Evolutionary conservation across 305 asterid species (phyloP).

Genomic region (Fraxinus angustifolia): DNA sequence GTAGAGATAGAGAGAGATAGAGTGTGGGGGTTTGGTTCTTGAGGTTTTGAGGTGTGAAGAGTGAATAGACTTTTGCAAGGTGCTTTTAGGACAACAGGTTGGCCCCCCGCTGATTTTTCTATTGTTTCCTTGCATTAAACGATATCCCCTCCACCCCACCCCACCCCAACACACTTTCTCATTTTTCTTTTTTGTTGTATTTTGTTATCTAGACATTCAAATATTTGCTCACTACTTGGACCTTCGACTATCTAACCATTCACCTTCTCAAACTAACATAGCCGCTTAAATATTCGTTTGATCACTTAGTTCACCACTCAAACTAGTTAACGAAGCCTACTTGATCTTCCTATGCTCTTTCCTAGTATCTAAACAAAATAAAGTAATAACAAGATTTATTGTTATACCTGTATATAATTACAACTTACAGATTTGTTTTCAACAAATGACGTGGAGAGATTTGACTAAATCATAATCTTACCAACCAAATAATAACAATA

Average conservation of each 20-base stretch:
- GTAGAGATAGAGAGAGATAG: neutral
- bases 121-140: slow-evolving; percentile 1
- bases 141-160: neutral
- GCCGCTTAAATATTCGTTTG: neutral
- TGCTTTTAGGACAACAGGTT: slow-evolving; percentile 7
- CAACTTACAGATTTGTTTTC: too few species aligned
- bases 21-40: neutral
- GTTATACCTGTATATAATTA: too few species aligned
- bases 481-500: too few species aligned
- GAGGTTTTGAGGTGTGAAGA: slow-evolving; percentile 20
- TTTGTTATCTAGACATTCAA: neutral
- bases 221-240: neutral
- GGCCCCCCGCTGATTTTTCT: slow-evolving; percentile 13
- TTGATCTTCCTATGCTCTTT: neutral
- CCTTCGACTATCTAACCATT: neutral
- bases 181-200: neutral
- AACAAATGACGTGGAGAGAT: too few species aligned
- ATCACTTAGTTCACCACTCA: neutral
- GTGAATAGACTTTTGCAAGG: slow-evolving; percentile 8
- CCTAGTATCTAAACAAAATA: neutral
- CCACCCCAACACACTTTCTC: neutral
- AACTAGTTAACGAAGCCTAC: neutral
- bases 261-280: neutral
- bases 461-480: too few species aligned
- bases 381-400: neutral